phyloP scores from a whole-genome alignment of 768 basidiomycete species.

The Agaricus bisporus region DNA sequence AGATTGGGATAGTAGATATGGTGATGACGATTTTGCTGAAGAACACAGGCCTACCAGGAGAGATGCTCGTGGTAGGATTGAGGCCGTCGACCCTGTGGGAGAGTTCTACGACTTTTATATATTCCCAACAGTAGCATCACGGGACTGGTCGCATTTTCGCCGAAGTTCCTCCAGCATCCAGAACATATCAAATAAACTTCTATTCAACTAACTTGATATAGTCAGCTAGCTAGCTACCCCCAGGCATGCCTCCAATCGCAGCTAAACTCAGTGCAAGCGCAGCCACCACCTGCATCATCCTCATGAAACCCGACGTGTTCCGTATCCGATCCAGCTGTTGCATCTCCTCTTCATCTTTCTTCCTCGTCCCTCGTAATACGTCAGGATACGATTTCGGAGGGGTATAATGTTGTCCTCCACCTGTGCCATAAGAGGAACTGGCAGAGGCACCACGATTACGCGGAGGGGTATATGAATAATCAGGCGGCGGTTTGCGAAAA shows the following conservation, averaged over 20 bases:
- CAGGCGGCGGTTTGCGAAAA: conserved; percentile 17
- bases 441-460: conserved; percentile 9
- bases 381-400: conserved; percentile 12
- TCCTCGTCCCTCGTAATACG: conserved; percentile 6
- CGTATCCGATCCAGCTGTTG: conserved; percentile 20
- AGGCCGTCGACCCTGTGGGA: not conserved
- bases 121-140: not conserved
- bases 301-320: conserved; percentile 19
- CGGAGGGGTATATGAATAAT: conserved; percentile 14
- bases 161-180: not conserved
- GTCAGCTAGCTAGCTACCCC: not conserved
- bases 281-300: conserved; percentile 24
- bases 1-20: not conserved
- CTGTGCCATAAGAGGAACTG: not conserved
- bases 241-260: conserved; percentile 13
- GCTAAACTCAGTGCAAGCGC: conserved; percentile 17
- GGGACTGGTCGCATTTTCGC: not conserved
- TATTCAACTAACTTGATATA: not conserved
- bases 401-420: conserved; percentile 7
- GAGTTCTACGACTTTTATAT: not conserved
- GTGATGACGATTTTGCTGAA: not conserved
- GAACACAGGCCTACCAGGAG: conserved; percentile 3
- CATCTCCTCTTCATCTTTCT: conserved; percentile 9
- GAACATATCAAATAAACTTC: not conserved
- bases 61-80: conserved; percentile 2